Base-by-base conservation (phyloP, 345 rosid genomes). In the Laguncularia racemosa region DNA sequence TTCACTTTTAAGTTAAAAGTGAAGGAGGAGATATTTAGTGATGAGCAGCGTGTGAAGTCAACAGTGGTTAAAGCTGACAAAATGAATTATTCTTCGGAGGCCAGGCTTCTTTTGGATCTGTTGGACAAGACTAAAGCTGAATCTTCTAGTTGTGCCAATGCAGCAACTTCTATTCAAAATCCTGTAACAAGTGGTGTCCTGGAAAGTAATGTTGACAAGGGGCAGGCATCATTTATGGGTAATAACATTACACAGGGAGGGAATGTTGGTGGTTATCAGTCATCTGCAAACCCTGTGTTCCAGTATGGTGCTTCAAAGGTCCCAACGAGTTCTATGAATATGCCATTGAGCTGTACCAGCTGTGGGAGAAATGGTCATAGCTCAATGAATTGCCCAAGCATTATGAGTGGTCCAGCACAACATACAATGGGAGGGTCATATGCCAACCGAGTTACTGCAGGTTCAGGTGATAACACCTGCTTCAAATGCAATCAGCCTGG, bases 31-130 rank as follows among this genome's bases (percentile, higher is more conserved):
- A 83, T 78, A 0, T 87, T 71, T 58, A 82, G 86, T 44, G 96
- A 93, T 55, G 99, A 93, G 66, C 88, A 81, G 73, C 91, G 97
- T 6, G 86, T 93, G 63, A 93, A 85, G 72, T 84, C 87, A 44
- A 86, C 86, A 7, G 83, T 85, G 50, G 79, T 85, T 63, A 92
- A 78, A 74, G 91, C 81, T 28, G 98, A 89, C 14, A 86, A 74
- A 71, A 70, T 86, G 28, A 73, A 80, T 52, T 75, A 77, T 72
- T 60, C 78, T 20, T 80, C 85, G 16, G 84, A 82, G 53, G 67
- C 96, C 44, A 78, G 79, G 75, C 76, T 50, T 66, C 78, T 89
- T 71, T 63, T 86, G 62, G 89, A 81, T 53, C 68, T 75, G 60
- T 70, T 92, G 67, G 74, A 69, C 44, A 86, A 83, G 71, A 67